Evolutionary conservation across 2,329 filamentous ascomycete species (phyloP), one percentile per base, ranked within the genome.

Genomic region (Nannizziopsis barbatae): DNA sequence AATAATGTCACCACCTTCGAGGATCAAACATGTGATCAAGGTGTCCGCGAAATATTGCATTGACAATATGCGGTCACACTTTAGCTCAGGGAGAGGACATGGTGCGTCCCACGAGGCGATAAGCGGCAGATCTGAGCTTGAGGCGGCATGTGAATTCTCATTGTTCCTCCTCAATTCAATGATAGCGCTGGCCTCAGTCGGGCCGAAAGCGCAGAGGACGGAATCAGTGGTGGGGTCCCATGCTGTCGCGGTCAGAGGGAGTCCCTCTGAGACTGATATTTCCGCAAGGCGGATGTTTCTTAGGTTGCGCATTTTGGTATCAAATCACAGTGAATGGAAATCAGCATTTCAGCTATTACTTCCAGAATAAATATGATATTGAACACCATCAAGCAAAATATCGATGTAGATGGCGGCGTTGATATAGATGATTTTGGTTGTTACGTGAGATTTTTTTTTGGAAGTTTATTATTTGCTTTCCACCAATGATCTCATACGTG

Each of bases 31-130:
- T 62, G 83, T 81, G 45, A 81, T 85, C 46, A 79, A 71, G 20
- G 77, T 84, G 62, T 95, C 90, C 37, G 82, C 78, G 62, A 95
- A 90, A 68, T 92, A 83, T 64, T 95, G 88, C 49, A 95, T 70
- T 60, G 75, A 81, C 47, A 95, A 67, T 51, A 96, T 75, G 54
- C 75, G 75, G 67, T 98, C 92, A 59, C 80, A 79, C 45, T 73
- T 65, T 55, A 94, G 70, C 59, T 88, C 81, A 51, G 87, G 86
- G 51, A 80, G 78, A 46, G 87, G 85, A 60, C 81, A 87, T 48
- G 82, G 83, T 14, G 86, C 85, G 70, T 95, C 86, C 92, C 92
- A 98, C 35, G 84, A 85, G 50, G 88, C 83, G 58, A 96, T 80
- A 42, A 64, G 65, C 17, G 64, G 56, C 31, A 71, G 65, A 35